phyloP scores from a whole-genome alignment of 768 basidiomycete genomes.

The Steccherinum ochraceum region DNA sequence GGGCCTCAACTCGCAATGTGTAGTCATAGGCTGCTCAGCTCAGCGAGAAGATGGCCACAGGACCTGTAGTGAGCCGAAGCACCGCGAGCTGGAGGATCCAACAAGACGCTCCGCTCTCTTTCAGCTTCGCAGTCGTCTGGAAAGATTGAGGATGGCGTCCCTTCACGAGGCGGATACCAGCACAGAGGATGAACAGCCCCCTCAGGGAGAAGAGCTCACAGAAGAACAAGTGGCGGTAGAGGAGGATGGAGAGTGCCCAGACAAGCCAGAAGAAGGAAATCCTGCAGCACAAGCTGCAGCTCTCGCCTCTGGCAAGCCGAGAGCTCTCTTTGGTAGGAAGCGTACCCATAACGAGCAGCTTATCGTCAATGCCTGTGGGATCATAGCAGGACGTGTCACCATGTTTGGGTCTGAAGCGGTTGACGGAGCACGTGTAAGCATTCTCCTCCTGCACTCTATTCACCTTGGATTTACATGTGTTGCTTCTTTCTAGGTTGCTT shows the following conservation, averaged over 20 bases:
- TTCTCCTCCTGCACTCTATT: background rate
- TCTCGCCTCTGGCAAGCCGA: too few relatives aligned
- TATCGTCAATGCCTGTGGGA: conserved; percentile 16
- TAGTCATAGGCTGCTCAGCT: background rate
- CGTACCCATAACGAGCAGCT: conserved; percentile 20
- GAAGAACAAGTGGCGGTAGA: too few relatives aligned
- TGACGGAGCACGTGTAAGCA: conserved; percentile 8
- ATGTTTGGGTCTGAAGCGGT: conserved; percentile 19
- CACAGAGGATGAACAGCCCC: background rate
- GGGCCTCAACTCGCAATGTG: background rate
- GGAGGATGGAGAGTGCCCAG: background rate
- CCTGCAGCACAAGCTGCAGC: too few relatives aligned
- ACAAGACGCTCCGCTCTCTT: background rate
- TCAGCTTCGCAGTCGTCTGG: background rate
- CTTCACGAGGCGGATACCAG: background rate
- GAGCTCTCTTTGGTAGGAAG: conserved; percentile 9
- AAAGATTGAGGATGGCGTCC: background rate
- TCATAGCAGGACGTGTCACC: conserved; percentile 10
- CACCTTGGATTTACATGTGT: conserved; percentile 11
- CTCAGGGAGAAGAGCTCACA: background rate
- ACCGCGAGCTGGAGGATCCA: background rate
- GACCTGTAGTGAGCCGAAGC: background rate
- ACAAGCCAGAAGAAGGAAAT: background rate
- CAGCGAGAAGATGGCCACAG: background rate
- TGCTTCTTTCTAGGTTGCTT: conserved; percentile 2